Percentiles rank a stretch among this genome's conserved stretches.
Evolutionary conservation across 108 stramenopile genomes (phyloP).

Genomic region (Epithemia pelagica): DNA sequence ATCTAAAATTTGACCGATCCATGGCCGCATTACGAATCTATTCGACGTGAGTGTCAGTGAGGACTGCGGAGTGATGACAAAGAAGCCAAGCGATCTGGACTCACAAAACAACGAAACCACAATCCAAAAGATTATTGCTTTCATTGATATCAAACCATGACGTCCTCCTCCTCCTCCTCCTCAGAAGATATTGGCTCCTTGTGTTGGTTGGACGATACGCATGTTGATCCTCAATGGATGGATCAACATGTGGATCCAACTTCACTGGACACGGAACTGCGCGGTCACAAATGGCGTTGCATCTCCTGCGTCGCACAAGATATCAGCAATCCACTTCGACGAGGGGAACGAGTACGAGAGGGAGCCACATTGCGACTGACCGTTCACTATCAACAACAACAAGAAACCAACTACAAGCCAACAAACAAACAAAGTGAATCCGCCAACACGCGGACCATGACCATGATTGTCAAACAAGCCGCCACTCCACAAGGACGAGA

Average conservation of each 20-base stretch:
- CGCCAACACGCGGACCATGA: conserved; percentile 11
- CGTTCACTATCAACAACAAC: not conserved
- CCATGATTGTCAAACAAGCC: conserved; percentile 31
- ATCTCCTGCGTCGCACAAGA: conserved; percentile 13
- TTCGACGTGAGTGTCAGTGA: too few species aligned
- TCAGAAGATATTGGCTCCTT: too few species aligned
- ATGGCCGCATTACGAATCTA: too few species aligned
- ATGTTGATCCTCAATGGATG: conserved; percentile 31
- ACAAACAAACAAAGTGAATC: not conserved
- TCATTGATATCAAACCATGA: too few species aligned
- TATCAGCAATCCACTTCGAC: conserved; percentile 27
- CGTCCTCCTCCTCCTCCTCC: too few species aligned
- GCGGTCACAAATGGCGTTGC: not conserved
- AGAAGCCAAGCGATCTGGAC: too few species aligned
- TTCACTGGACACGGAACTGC: too few species aligned
- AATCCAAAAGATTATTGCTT: too few species aligned
- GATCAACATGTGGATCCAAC: conserved; percentile 1
- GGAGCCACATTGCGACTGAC: conserved; percentile 22
- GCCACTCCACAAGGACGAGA: conserved; percentile 10
- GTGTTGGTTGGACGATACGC: conserved; percentile 24
- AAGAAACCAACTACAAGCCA: not conserved
- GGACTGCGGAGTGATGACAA: too few species aligned
- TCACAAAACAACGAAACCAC: too few species aligned
- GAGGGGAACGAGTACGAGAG: conserved; percentile 10
- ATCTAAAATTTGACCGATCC: too few species aligned